phyloP scores from a whole-genome alignment of 805 yeast genomes.

The Candida xyloterini region DNA sequence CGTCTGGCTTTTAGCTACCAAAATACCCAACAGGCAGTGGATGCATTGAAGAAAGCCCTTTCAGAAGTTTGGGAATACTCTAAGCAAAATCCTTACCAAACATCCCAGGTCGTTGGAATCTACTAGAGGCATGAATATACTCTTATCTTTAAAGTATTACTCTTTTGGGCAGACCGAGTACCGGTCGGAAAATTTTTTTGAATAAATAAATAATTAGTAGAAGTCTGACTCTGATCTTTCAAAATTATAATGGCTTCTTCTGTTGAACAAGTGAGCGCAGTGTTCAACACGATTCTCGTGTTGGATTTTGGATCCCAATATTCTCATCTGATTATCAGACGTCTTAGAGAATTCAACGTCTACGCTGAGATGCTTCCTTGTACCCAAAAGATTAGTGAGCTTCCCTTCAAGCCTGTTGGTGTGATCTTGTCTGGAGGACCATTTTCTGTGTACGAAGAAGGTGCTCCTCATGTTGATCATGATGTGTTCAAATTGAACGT shows the following conservation, averaged over 20 bases:
- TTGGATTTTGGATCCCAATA: conserved; percentile 98
- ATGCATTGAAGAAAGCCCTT: conserved; percentile 54
- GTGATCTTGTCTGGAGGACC: conserved; percentile 96
- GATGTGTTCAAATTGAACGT: conserved; percentile 87
- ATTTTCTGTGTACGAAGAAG: conserved; percentile 92
- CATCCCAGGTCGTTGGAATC: conserved; percentile 1
- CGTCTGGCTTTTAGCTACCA: conserved; percentile 83
- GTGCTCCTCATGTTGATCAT: conserved; percentile 96
- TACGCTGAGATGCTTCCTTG: conserved; percentile 99
- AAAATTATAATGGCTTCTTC: conserved; percentile 5
- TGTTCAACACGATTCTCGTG: conserved; percentile 95
- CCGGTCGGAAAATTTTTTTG: conserved; percentile 13
- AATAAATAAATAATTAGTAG: conserved; percentile 1
- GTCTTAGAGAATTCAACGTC: conserved; percentile 95
- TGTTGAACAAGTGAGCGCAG: conserved; percentile 66
- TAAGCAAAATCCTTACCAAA: conserved; percentile 44
- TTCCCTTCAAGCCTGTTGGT: conserved; percentile 94
- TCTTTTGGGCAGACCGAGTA: conserved; percentile 11
- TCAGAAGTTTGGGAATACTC: conserved; percentile 56
- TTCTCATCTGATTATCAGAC: conserved; percentile 93
- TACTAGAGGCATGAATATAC: neutral
- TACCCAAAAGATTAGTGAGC: conserved; percentile 92
- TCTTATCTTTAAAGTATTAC: conserved; percentile 7
- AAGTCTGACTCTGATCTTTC: neutral
- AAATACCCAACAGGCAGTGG: conserved; percentile 51